Percentiles rank a stretch among this genome's conserved stretches.
Conservation (phyloP, 306 rosid species). For the Fragaria vesca region DNA sequence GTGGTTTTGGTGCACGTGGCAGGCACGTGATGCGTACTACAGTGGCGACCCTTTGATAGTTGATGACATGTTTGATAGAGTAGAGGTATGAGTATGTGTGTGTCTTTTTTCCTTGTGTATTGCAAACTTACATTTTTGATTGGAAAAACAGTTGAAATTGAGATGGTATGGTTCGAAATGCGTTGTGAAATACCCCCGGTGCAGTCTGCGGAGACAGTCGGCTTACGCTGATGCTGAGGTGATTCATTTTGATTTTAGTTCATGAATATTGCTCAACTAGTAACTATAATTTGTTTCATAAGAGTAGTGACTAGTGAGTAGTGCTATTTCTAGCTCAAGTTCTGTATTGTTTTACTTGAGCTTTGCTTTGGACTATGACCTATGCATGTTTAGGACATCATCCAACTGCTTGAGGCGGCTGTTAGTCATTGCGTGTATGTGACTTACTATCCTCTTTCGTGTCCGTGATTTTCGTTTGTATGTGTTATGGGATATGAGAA, state of each 20-base stretch:
- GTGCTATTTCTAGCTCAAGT: background rate
- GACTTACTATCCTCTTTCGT: no score
- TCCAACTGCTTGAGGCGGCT: background rate
- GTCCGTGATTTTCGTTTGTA: background rate
- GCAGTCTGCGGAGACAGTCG: constrained; percentile 85
- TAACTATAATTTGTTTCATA: background rate
- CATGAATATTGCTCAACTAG: background rate
- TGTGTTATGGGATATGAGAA: background rate
- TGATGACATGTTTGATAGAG: constrained; percentile 92
- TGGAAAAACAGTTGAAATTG: constrained; percentile 55
- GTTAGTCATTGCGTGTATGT: no score
- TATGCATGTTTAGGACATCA: background rate
- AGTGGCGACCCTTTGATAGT: constrained; percentile 89
- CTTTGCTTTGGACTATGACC: background rate
- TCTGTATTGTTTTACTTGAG: background rate
- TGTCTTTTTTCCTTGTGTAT: background rate
- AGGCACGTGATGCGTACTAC: constrained; percentile 93
- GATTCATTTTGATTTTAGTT: constrained; percentile 22
- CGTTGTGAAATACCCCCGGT: constrained; percentile 76
- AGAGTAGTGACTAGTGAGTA: background rate
- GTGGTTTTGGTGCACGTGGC: background rate
- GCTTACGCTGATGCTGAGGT: constrained; percentile 93
- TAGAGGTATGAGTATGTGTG: constrained; percentile 48
- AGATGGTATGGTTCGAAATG: constrained; percentile 82
- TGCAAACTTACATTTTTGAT: background rate